phyloP scores from a whole-genome alignment of 805 yeast genomes.

The Millerozyma acaciae region DNA sequence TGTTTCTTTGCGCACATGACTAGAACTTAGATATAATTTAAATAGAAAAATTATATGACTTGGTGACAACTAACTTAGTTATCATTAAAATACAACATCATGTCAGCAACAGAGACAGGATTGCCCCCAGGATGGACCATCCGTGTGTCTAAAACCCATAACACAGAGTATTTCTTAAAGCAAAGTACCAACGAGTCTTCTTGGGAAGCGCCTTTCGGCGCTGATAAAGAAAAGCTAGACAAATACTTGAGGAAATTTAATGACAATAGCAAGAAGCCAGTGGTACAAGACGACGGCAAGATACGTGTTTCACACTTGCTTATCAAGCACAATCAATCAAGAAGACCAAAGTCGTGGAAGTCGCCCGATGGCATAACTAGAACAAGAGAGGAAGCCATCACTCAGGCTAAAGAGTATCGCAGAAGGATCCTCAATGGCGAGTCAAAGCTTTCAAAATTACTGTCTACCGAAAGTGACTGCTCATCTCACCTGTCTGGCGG shows the following conservation, averaged over 20 bases:
- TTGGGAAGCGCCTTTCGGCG: conserved; percentile 91
- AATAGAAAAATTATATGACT: background rate
- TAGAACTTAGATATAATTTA: background rate
- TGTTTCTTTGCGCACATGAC: background rate
- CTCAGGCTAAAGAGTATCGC: conserved; percentile 55
- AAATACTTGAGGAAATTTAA: conserved; percentile 47
- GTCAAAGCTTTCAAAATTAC: conserved; percentile 64
- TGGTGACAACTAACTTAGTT: background rate
- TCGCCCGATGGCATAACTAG: conserved; percentile 66
- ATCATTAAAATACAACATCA: conserved; percentile 1
- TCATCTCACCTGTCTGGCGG: conserved; percentile 84
- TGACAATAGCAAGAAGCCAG: conserved; percentile 43
- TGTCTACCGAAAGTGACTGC: conserved; percentile 83
- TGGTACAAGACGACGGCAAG: conserved; percentile 43
- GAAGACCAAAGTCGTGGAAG: conserved; percentile 94
- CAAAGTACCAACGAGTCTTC: conserved; percentile 65
- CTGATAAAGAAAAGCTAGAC: conserved; percentile 58
- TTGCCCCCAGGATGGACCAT: conserved; percentile 85
- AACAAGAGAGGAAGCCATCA: conserved; percentile 78
- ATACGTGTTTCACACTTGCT: conserved; percentile 80
- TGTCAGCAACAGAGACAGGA: conserved; percentile 51
- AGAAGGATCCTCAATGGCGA: conserved; percentile 61
- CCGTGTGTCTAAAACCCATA: conserved; percentile 70
- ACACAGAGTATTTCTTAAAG: conserved; percentile 80
- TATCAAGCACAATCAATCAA: conserved; percentile 75